Conservation (phyloP, 208 protist genomes). For the Crithidia bombi region DNA sequence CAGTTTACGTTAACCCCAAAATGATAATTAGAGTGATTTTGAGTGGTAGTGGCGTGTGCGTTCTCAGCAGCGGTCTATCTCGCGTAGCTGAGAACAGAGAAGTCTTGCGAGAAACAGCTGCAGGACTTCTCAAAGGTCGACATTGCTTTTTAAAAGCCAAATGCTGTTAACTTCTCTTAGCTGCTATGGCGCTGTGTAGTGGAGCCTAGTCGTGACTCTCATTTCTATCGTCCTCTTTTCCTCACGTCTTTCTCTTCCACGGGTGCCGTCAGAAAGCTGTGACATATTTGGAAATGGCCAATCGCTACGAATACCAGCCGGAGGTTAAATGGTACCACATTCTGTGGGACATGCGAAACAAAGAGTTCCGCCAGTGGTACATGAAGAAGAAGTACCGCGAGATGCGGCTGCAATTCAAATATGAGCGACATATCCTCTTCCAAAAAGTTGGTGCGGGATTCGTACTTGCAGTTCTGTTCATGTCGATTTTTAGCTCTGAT, state of each 20-base stretch:
- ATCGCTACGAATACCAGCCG: conserved; percentile 61
- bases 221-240: conserved; percentile 3
- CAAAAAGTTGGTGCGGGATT: conserved; percentile 57
- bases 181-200: too few relatives aligned
- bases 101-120: too few relatives aligned
- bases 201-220: background rate
- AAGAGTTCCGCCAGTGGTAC: conserved; percentile 64
- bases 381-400: conserved; percentile 47
- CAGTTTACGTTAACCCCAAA: too few relatives aligned
- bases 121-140: too few relatives aligned
- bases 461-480: conserved; percentile 39
- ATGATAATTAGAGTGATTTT: too few relatives aligned
- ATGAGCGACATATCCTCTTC: conserved; percentile 64
- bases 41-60: too few relatives aligned
- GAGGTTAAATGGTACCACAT: conserved; percentile 74
- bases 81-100: too few relatives aligned
- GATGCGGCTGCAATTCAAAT: conserved; percentile 71
- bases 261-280: background rate
- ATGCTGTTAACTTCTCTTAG: too few relatives aligned
- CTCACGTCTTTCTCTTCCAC: conserved; percentile 13
- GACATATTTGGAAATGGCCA: conserved; percentile 37
- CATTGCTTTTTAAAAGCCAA: too few relatives aligned
- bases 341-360: conserved; percentile 74
- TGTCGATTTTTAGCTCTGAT: conserved; percentile 60
- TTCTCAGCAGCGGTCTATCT: too few relatives aligned